phyloP scores from a whole-genome alignment of 1,139 yeast species.

The Pichia sp. region DNA sequence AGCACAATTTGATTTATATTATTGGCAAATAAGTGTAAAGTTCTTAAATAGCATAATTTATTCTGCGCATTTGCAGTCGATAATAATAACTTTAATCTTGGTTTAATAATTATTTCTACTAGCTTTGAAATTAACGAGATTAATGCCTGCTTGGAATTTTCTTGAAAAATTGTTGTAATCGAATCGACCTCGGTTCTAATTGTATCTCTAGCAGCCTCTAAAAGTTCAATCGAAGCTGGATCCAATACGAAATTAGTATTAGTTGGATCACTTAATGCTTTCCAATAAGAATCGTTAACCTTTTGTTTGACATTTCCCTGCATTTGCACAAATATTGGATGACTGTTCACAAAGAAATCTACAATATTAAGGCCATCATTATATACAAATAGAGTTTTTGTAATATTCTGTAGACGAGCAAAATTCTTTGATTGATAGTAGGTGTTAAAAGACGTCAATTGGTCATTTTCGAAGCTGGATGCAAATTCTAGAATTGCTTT shows the following conservation, averaged over 20 bases:
- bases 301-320: slow-evolving; percentile 32
- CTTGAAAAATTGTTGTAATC: slow-evolving; percentile 65
- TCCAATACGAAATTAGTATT: slow-evolving; percentile 31
- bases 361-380: slow-evolving; percentile 84
- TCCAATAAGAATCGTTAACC: slow-evolving; percentile 36
- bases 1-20: slow-evolving; percentile 54
- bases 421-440: slow-evolving; percentile 54
- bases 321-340: slow-evolving; percentile 58
- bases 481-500: slow-evolving; percentile 62
- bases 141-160: slow-evolving; percentile 59
- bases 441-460: slow-evolving; percentile 51
- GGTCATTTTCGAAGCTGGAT: slow-evolving; percentile 64
- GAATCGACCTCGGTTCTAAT: slow-evolving; percentile 69
- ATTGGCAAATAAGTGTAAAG: slow-evolving; percentile 60
- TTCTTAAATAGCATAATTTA: slow-evolving; percentile 70
- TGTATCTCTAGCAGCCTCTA: slow-evolving; percentile 27
- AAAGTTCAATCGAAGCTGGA: slow-evolving; percentile 17
- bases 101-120: slow-evolving; percentile 70
- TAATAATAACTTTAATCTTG: slow-evolving; percentile 57
- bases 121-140: slow-evolving; percentile 68
- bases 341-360: slow-evolving; percentile 76
- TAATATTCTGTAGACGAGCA: slow-evolving; percentile 70
- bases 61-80: slow-evolving; percentile 60
- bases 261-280: slow-evolving; percentile 41
- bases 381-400: slow-evolving; percentile 70